Evolutionary conservation across 331 rosid genomes (phyloP), one percentile per base, ranked within the genome.

Genomic region (Prunus yedoensis): DNA sequence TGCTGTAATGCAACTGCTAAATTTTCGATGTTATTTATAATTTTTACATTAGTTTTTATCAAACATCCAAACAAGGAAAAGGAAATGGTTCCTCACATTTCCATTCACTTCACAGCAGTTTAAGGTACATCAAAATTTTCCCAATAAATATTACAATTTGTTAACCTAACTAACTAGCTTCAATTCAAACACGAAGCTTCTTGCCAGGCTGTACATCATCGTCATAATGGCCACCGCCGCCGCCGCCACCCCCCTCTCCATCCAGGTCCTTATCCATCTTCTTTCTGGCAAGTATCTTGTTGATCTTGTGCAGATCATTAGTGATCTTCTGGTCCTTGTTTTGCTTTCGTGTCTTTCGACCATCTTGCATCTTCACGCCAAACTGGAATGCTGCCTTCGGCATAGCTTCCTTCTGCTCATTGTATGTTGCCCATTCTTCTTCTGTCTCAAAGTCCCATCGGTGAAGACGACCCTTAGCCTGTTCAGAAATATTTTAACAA

Each of bases 311-410:
- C 83, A 95, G 87, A 62, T 95, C 99, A 25, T 95, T 95, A 54
- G 75, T 95, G 77, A 95, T 93, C 82, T 95, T 95, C 88, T 95
- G 97, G 79, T 95, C 99, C 90, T 93, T 92, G 91, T 95, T 95
- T 78, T 95, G 99, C 87, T 95, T 95, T 46, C 97, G 82, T 1
- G 99, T 95, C 88, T 95, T 95, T 74, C 97, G 80, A 38, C 97
- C 99, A 11, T 95, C 99, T 80, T 95, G 99, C 99, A 95, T 95
- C 87, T 95, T 95, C 84, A 95, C 99, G 30, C 99, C 99, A 51
- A 95, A 95, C 87, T 95, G 97, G 81, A 92, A 95, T 16, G 97
- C 99, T 70, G 97, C 99, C 85, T 95, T 95, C 3, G 99, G 97
- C 99, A 95, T 95, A 35, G 99, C 99, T 84, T 95, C 99, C 85